Evolutionary conservation across 495 filamentous ascomycete species (phyloP).

Genomic region (Viridothelium virens): DNA sequence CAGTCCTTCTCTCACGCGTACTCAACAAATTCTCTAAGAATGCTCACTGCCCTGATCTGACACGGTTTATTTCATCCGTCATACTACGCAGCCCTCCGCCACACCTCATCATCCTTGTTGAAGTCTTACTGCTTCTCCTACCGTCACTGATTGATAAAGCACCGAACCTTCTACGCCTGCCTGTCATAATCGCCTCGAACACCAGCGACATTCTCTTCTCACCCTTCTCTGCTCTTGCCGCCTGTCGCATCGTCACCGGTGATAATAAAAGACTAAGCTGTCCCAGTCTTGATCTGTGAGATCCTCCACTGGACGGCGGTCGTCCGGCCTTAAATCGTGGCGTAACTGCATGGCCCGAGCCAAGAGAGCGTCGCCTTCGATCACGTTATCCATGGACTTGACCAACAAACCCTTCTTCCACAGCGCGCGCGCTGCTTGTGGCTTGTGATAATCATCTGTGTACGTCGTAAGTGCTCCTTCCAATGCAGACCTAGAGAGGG

Average conservation of each 20-base stretch:
- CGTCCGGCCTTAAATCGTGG: neutral
- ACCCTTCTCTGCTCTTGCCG: no score
- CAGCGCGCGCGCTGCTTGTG: neutral
- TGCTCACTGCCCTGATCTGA: no score
- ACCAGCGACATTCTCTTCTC: no score
- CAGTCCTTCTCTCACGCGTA: no score
- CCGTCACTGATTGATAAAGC: no score
- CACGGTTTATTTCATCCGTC: no score
- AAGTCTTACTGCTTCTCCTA: no score
- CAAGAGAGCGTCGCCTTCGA: neutral
- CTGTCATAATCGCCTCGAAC: no score
- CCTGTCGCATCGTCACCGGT: neutral
- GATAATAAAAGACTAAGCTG: slow-evolving; percentile 6
- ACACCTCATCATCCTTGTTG: no score
- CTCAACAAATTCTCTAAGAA: no score
- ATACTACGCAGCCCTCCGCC: no score
- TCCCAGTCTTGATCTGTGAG: slow-evolving; percentile 8
- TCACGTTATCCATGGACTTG: neutral
- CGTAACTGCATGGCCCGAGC: slow-evolving; percentile 1
- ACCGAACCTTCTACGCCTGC: no score
- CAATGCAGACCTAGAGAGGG: neutral
- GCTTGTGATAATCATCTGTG: slow-evolving; percentile 5
- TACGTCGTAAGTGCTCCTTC: slow-evolving; percentile 7
- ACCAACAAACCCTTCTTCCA: slow-evolving; percentile 8
- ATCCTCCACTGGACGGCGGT: slow-evolving; percentile 5